Evolutionary conservation across 768 basidiomycete species (phyloP), one percentile per base, ranked within the genome.

Genomic region (Strobilomyces dryophilus): DNA sequence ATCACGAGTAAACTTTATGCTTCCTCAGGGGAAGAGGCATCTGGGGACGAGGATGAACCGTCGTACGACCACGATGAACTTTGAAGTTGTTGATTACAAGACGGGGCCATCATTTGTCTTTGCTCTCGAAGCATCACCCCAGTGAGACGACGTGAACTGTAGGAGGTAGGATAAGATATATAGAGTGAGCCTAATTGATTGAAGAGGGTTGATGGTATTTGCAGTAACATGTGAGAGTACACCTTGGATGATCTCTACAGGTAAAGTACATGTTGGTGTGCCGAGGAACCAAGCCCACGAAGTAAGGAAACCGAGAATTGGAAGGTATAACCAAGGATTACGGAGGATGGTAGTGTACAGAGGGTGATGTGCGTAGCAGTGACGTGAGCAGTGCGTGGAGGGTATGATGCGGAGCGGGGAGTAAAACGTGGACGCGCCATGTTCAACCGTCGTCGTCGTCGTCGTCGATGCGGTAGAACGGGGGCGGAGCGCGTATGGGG

Each of bases 1-100:
- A 93, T 95, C 71, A 91, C 92, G 48, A 81, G 82, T 65, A 92
- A 93, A 73, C 73, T 92, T 48, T 90, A 89, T 69, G 68, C 72
- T 24, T 74, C 73, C 32, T 71, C 73, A 31, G 79, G 74, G 36
- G 74, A 52, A 8, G 69, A 59, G 40, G 68, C 59, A 11, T 32
- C 61, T 26, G 60, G 47, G 12, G 76, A 76, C n/a, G 78, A 76
- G 5, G 76, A 79, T 29, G 73, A 72, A 27, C 69, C 76, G 11
- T 70, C 65, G 55, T 70, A 64, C 52, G 74, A 75, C 21, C 81
- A 82, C 65, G 82, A 82, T 55, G 82, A 83, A 68, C 70, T 83
- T 64, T 83, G 56, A 61, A 29, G 51, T 51, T 9, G 10, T 54
- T 49, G 24, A 50, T 6, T 40, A 57, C 9, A 48, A 45, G 39